Evolutionary conservation across 805 yeast genomes (phyloP), one percentile per base, ranked within the genome.

Genomic region (Metschnikowia continentalis): DNA sequence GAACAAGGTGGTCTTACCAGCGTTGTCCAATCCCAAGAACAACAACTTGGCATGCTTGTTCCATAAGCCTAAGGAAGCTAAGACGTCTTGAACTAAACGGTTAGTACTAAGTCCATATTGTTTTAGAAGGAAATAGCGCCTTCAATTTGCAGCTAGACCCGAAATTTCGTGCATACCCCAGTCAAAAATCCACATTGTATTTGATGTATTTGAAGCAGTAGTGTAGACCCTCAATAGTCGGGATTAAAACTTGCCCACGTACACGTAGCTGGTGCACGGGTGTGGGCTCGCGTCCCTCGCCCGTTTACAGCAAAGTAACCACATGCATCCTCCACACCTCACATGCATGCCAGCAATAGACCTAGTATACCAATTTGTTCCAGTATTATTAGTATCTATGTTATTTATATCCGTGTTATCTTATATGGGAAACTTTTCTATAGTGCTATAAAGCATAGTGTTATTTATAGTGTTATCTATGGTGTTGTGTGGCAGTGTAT

Each of bases 1-100:
- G 55, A 74, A 69, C 54, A 74, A 64, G 40, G 78, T 74, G 51
- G 78, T 73, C 55, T 74, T 74, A 56, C 78, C 78, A 35, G 78
- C 78, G 55, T 74, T 74, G 59, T 74, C 78, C 56, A 74, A 70
- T 32, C 78, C 78, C 54, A 74, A 68, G 57, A 74, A 74, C 57
- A 74, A 68, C 56, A 74, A 68, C 58, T 74, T 74, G 56, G 77
- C 78, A 61, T 74, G 78, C 62, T 74, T 74, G 60, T 74, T 74
- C 78, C 78, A 74, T 58, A 74, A 74, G 36, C 78, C 78, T 59
- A 74, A 68, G 19, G 76, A 68, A 43, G 78, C 67, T 57, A 74
- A 71, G 32, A 74, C 70, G 61, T 74, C 77, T 65, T 72, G 77
- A 62, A 74, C 75, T 70, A 57, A 22, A 17, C 33, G 32, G 67